Conservation (phyloP, 2,329 filamentous ascomycete species). For the Ophiobolus disseminans region DNA sequence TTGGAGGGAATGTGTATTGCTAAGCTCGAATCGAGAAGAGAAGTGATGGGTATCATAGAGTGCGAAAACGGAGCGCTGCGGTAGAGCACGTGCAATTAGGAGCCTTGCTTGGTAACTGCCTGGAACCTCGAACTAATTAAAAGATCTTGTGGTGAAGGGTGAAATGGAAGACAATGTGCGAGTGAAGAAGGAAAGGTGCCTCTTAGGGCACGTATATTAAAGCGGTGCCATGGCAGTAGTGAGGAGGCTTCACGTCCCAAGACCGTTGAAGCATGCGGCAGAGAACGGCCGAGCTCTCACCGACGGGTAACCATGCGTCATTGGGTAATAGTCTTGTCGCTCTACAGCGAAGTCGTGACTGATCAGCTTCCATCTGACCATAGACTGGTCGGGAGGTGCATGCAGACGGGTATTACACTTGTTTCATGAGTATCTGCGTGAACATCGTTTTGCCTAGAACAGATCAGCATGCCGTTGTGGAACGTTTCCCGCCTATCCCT, state of each 20-base stretch:
- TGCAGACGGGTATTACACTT: background rate
- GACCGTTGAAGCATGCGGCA: constrained; percentile 13
- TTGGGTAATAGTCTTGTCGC: constrained; percentile 4
- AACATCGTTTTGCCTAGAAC: constrained; percentile 17
- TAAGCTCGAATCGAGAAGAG: constrained; percentile 18
- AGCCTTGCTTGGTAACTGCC: background rate
- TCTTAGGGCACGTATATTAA: too few relatives aligned
- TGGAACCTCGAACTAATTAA: background rate
- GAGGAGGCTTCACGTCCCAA: background rate
- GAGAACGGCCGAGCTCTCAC: constrained; percentile 21
- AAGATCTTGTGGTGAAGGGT: background rate
- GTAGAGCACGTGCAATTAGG: constrained; percentile 17
- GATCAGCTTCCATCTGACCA: constrained; percentile 1
- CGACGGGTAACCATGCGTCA: constrained; percentile 24
- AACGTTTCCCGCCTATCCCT: constrained; percentile 4
- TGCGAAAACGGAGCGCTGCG: constrained; percentile 21
- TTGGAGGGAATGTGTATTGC: constrained; percentile 29
- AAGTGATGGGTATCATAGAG: constrained; percentile 25
- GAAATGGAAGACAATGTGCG: background rate
- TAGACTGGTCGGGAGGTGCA: background rate
- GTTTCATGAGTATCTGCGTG: constrained; percentile 5
- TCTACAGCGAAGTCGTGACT: background rate
- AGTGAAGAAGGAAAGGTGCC: background rate
- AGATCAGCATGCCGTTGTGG: constrained; percentile 19
- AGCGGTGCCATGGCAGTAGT: constrained; percentile 15